Percentiles rank a stretch among this genome's conserved stretches.
phyloP scores from a whole-genome alignment of 2,329 filamentous ascomycete species.

The Hysterium pulicare region DNA sequence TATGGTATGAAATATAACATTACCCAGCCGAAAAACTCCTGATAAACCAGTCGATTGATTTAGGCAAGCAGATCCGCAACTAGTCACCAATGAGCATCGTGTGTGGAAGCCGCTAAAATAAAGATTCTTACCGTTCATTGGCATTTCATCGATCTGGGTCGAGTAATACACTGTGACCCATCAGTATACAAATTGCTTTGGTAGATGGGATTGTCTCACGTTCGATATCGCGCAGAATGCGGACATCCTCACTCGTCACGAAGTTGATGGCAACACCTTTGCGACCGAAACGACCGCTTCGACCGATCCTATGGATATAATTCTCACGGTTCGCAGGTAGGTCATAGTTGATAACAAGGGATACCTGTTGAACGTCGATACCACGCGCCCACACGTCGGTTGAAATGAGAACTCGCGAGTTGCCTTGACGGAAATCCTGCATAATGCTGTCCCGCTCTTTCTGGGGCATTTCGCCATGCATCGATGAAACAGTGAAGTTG shows the following conservation, averaged over 20 bases:
- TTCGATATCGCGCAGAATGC: slow-evolving; percentile 96
- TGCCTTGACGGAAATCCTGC: slow-evolving; percentile 97
- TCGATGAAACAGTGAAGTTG: slow-evolving; percentile 97
- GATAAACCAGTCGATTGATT: background rate
- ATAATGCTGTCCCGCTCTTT: slow-evolving; percentile 98
- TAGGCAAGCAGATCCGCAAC: slow-evolving; percentile 9
- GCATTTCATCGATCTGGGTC: slow-evolving; percentile 97
- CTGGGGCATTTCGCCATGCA: slow-evolving; percentile 99
- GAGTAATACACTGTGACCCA: slow-evolving; percentile 74
- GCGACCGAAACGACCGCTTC: slow-evolving; percentile 90
- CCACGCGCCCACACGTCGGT: slow-evolving; percentile 98
- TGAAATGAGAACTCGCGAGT: slow-evolving; percentile 92
- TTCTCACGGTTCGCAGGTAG: slow-evolving; percentile 98
- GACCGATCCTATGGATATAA: slow-evolving; percentile 97
- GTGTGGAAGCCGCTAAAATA: background rate
- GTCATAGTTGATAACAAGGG: slow-evolving; percentile 98
- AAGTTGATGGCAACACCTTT: slow-evolving; percentile 99
- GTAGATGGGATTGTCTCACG: slow-evolving; percentile 49
- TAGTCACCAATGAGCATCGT: background rate
- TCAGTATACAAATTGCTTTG: slow-evolving; percentile 29
- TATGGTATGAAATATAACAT: too few relatives aligned
- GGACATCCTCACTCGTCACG: slow-evolving; percentile 95
- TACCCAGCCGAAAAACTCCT: background rate
- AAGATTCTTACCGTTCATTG: slow-evolving; percentile 80
- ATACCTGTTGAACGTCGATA: slow-evolving; percentile 98